phyloP scores from a whole-genome alignment of 2,329 filamentous ascomycete species.

The Aspergillus novoparasiticus region DNA sequence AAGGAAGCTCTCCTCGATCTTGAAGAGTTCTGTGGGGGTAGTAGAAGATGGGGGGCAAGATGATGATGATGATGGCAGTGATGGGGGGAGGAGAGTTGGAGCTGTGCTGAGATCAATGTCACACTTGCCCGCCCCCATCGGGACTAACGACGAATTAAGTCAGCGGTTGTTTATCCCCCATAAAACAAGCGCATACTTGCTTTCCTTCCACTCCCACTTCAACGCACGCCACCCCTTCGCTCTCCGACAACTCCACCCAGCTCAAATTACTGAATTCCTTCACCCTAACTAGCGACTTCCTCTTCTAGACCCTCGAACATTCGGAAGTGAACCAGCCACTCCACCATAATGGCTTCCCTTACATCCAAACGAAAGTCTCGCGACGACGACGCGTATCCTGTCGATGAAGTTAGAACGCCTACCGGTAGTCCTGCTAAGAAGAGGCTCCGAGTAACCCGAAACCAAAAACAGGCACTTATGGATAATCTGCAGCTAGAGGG shows the following conservation, averaged over 20 bases:
- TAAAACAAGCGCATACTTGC: constrained; percentile 8
- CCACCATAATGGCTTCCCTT: constrained; percentile 39
- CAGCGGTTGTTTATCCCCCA: constrained; percentile 48
- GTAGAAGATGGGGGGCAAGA: constrained; percentile 12
- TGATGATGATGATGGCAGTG: constrained; percentile 13
- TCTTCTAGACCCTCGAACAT: background rate
- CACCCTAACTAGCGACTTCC: background rate
- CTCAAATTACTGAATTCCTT: background rate
- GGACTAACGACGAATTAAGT: constrained; percentile 28
- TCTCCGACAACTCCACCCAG: constrained; percentile 9
- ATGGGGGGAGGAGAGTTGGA: constrained; percentile 29
- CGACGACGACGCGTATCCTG: constrained; percentile 47
- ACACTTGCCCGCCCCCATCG: constrained; percentile 17
- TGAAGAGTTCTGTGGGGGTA: background rate
- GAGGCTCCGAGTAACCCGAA: constrained; percentile 63
- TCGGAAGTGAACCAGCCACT: background rate
- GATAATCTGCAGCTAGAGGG: constrained; percentile 89
- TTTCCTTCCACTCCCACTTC: constrained; percentile 14
- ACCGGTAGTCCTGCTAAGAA: constrained; percentile 65
- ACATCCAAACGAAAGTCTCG: constrained; percentile 45
- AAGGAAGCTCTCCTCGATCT: background rate
- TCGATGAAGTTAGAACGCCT: constrained; percentile 48
- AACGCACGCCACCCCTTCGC: constrained; percentile 16
- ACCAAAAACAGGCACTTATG: constrained; percentile 82
- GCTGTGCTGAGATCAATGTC: constrained; percentile 26